Evolutionary conservation across 257 asterid species (phyloP), one percentile per base, ranked within the genome.

Genomic region (Linderniella brevidens): DNA sequence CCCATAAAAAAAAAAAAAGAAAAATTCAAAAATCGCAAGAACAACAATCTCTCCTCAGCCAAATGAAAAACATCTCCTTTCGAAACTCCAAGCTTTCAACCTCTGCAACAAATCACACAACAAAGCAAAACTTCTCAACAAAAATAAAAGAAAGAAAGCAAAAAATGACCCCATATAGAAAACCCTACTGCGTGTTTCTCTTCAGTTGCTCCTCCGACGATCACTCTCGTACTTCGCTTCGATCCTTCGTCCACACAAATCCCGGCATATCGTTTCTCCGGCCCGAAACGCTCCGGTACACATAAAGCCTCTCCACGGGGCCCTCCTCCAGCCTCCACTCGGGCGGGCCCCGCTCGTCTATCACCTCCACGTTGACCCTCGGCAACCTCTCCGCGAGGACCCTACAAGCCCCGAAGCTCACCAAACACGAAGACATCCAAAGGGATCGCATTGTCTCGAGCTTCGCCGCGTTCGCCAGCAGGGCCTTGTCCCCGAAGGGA

Each of bases 401-500:
- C 73, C 77, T 85, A 59, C 96, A 79, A 16, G 96, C 99, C 71
- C 81, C 92, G 43, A 67, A 85, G 68, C 92, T 90, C 8, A 90
- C 86, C 37, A 72, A 70, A 73, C 99, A 90, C 60, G 93, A 68
- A 55, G 98, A 88, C 95, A 88, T 88, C 98, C 98, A 88, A 88
- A 88, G 98, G 98, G 98, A 88, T 88, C 98, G 95, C 98, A 88
- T 88, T 78, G 95, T 79, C 90, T 88, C 93, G 61, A 88, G 90
- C 80, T 84, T 88, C 46, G 86, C 76, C 62, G 92, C 92, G 61
- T 88, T 88, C 52, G 93, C 94, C 74, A 88, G 59, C 37, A 88
- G 80, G 63, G 98, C 95, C 72, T 78, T 69, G 80, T 84, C 98
- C 52, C 95, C 98, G 25, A 88, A 88, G 8, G 98, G 94, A 52